These are phyloP conservation scores for Aspergillus latus DNA, from an alignment of 2,329 filamentous ascomycete species.

Conservation along the genomic window DNA sequence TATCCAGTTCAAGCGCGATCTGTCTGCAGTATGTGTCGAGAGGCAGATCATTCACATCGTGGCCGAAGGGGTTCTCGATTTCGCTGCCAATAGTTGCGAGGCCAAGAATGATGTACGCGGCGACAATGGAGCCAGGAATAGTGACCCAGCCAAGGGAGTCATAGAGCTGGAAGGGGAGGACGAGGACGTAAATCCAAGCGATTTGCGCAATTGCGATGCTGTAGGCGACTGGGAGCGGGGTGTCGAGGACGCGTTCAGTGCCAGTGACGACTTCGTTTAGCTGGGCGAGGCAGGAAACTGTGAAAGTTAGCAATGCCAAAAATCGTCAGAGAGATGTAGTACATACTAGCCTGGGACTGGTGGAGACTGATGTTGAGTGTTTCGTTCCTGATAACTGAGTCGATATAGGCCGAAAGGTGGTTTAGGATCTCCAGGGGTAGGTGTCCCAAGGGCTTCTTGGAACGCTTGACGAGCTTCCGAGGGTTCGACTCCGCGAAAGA, in stretches of 20 bases:
- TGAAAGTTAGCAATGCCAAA: neutral
- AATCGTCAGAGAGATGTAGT: no score
- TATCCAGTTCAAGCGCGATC: slow-evolving; percentile 70
- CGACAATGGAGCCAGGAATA: slow-evolving; percentile 70
- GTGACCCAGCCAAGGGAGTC: slow-evolving; percentile 66
- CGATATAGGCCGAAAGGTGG: slow-evolving; percentile 67
- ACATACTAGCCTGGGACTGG: slow-evolving; percentile 41
- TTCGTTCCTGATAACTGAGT: slow-evolving; percentile 54
- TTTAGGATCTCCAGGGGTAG: slow-evolving; percentile 79
- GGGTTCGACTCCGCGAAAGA: slow-evolving; percentile 77
- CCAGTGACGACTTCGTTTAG: slow-evolving; percentile 72
- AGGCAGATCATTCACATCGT: slow-evolving; percentile 79
- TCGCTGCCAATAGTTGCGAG: slow-evolving; percentile 74
- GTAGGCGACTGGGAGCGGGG: slow-evolving; percentile 79
- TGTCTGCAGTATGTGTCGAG: slow-evolving; percentile 75
- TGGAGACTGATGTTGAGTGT: slow-evolving; percentile 39
- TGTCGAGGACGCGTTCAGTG: slow-evolving; percentile 76
- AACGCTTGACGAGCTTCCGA: slow-evolving; percentile 71
- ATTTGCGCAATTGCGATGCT: slow-evolving; percentile 82
- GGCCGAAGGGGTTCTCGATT: slow-evolving; percentile 82
- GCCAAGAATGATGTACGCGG: slow-evolving; percentile 80
- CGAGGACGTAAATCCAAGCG: slow-evolving; percentile 78
- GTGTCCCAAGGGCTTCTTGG: slow-evolving; percentile 72
- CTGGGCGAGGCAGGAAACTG: slow-evolving; percentile 59
- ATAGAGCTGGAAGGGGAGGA: slow-evolving; percentile 79